A percentile compares a stretch with the other conserved stretches of the same genome.
phyloP scores from a whole-genome alignment of 2,329 filamentous ascomycete genomes.

The Xylaria sp. region DNA sequence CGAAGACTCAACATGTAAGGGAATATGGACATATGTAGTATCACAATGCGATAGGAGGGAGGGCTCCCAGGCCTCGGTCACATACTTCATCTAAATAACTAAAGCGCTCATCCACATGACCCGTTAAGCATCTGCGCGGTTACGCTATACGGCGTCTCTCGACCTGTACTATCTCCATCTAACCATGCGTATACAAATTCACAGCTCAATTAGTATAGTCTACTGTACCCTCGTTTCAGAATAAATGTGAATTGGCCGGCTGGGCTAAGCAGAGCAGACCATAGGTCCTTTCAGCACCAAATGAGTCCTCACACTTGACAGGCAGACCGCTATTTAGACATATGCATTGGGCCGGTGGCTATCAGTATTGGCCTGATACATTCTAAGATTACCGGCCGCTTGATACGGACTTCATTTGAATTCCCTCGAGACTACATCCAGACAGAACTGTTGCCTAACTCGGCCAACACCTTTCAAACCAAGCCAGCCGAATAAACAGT shows the following conservation, averaged over 20 bases:
- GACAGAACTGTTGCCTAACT: background rate
- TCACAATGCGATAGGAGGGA: constrained; percentile 1
- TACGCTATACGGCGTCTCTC: constrained; percentile 1
- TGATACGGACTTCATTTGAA: background rate
- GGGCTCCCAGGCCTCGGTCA: background rate
- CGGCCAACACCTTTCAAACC: background rate
- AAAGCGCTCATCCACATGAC: constrained; percentile 11
- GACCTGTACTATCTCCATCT: constrained; percentile 30
- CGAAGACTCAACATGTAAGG: constrained; percentile 3
- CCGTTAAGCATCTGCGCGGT: constrained; percentile 3
- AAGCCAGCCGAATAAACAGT: constrained; percentile 16
- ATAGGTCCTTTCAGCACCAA: too few relatives aligned
- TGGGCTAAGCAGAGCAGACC: background rate
- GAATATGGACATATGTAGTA: constrained; percentile 7
- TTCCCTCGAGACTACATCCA: background rate
- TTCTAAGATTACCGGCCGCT: background rate
- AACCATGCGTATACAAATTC: constrained; percentile 16
- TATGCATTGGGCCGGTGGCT: constrained; percentile 1
- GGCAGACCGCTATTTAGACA: constrained; percentile 11
- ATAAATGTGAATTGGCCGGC: background rate
- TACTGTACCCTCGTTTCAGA: background rate
- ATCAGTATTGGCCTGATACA: background rate
- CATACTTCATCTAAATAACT: background rate
- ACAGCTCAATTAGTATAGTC: constrained; percentile 21
- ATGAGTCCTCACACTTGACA: background rate